Evolutionary conservation across 257 asterid species (phyloP).

Genomic region (Solanum ossicruentum): DNA sequence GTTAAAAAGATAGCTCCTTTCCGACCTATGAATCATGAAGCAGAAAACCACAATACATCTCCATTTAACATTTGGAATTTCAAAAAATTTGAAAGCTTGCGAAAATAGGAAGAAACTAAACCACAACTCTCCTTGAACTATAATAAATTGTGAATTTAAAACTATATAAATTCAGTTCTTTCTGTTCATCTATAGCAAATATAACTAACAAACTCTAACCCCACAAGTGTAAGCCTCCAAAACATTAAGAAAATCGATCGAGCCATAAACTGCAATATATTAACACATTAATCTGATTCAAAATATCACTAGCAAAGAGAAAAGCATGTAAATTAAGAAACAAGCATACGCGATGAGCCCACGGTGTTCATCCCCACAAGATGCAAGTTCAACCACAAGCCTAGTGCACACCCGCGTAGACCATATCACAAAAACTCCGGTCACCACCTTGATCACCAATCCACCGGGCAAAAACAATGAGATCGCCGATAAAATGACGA

Average conservation of each 20-base stretch:
- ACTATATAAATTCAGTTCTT: not conserved
- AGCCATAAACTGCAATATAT: not conserved
- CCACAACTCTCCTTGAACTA: not conserved
- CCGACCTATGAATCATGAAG: not conserved
- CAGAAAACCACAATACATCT: not conserved
- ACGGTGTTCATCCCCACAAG: constrained; percentile 76
- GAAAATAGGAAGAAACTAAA: not conserved
- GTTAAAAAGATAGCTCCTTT: not conserved
- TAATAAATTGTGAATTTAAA: not conserved
- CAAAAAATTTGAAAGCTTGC: not conserved
- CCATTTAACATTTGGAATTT: not conserved
- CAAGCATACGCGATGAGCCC: constrained; percentile 79
- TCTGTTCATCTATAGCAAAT: not conserved
- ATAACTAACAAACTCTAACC: not conserved
- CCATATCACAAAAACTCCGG: constrained; percentile 70
- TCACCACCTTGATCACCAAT: constrained; percentile 45
- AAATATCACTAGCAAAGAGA: constrained; percentile 76
- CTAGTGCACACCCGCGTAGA: constrained; percentile 85
- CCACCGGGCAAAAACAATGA: constrained; percentile 81
- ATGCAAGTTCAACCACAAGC: constrained; percentile 81
- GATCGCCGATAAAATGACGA: constrained; percentile 69
- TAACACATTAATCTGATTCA: not conserved
- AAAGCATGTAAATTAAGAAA: constrained; percentile 74
- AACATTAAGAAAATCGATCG: not conserved
- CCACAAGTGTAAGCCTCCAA: not conserved